Evolutionary conservation across 331 rosid species (phyloP).

Genomic region (Acacia pycnantha): DNA sequence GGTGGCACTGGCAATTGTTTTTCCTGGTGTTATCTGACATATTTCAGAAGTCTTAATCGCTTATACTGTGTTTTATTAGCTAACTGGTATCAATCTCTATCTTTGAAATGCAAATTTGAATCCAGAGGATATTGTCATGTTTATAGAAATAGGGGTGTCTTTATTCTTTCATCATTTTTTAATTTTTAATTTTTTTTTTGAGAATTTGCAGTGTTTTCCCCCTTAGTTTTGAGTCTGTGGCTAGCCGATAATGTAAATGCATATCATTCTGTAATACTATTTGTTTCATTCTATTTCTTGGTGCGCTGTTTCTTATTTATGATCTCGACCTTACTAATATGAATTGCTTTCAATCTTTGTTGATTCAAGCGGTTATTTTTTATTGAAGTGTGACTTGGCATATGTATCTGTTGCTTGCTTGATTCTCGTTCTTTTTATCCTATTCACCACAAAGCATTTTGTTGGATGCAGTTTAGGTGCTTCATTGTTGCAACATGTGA

Average conservation of each 20-base stretch:
- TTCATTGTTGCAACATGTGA: slow-evolving; percentile 92
- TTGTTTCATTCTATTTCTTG: background rate
- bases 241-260: background rate
- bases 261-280: background rate
- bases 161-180: background rate
- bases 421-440: background rate
- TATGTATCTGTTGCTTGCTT: slow-evolving; percentile 9
- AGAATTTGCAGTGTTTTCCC: background rate
- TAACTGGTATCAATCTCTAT: background rate
- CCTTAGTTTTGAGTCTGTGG: background rate
- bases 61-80: background rate
- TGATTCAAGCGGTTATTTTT: background rate
- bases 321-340: background rate
- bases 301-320: background rate
- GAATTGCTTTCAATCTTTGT: background rate
- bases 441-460: slow-evolving; percentile 18
- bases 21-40: background rate
- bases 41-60: slow-evolving; percentile 17
- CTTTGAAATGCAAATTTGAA: background rate
- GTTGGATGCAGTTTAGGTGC: slow-evolving; percentile 67
- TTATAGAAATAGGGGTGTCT: background rate
- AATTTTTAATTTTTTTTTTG: background rate
- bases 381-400: background rate
- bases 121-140: background rate
- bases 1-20: background rate